A percentile compares a stretch with the other conserved stretches of the same genome.
Evolutionary conservation across 257 asterid genomes (phyloP).

Genomic region (Jasminum sambac): DNA sequence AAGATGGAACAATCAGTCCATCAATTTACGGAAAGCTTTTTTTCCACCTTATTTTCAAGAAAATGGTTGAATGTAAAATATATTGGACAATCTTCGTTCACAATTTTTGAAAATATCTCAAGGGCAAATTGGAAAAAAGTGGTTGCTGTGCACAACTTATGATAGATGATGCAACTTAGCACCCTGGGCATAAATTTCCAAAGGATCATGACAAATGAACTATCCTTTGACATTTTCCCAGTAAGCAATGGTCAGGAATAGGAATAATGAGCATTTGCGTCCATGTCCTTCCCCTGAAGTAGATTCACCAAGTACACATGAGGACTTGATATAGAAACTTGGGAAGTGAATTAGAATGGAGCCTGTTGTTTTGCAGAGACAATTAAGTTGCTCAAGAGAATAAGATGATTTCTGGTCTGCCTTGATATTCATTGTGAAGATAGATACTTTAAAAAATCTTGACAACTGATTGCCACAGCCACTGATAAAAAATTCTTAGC

Average conservation of each 20-base stretch:
- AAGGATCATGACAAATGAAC: background rate
- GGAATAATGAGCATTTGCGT: background rate
- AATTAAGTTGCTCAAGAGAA: background rate
- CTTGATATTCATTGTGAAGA: background rate
- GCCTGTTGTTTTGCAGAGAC: background rate
- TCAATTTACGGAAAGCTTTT: too few species aligned
- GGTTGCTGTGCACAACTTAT: background rate
- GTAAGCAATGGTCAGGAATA: background rate
- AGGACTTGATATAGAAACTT: background rate
- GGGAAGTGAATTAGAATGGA: background rate
- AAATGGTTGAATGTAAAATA: too few species aligned
- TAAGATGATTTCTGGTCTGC: background rate
- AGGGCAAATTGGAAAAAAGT: too few species aligned
- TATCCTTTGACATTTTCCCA: background rate
- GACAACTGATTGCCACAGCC: background rate
- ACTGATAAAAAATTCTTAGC: background rate
- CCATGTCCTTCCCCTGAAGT: background rate
- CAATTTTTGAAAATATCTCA: too few species aligned
- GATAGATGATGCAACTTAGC: constrained; percentile 7
- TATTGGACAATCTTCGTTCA: too few species aligned
- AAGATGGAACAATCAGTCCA: too few species aligned
- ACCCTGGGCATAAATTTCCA: constrained; percentile 11
- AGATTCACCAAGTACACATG: background rate
- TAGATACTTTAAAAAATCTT: background rate
- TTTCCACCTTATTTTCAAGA: too few species aligned